phyloP scores from a whole-genome alignment of 805 yeast genomes.

The Hanseniaspora nectarophila region DNA sequence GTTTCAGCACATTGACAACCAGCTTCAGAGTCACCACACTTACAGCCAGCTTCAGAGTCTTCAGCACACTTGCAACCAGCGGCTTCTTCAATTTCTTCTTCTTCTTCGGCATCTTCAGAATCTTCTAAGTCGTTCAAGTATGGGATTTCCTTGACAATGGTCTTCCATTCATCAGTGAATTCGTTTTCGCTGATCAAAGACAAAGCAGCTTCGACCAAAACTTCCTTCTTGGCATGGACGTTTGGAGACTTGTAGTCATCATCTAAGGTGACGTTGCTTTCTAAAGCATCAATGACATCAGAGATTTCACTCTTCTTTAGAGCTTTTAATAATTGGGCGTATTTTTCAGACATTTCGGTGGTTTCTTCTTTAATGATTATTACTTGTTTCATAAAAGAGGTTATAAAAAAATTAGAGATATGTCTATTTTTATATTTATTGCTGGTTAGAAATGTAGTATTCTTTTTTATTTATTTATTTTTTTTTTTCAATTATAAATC shows the following conservation, averaged over 20 bases:
- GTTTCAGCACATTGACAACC: too few relatives aligned
- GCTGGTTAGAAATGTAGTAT: background rate
- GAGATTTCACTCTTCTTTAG: conserved; percentile 8
- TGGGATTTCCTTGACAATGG: conserved; percentile 7
- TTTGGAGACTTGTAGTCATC: conserved; percentile 13
- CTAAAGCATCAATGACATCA: conserved; percentile 5
- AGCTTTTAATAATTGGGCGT: conserved; percentile 4
- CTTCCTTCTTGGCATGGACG: conserved; percentile 6
- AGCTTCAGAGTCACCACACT: too few relatives aligned
- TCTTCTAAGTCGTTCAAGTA: conserved; percentile 6
- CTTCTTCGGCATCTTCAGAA: background rate
- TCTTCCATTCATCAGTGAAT: background rate
- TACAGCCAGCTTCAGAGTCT: background rate
- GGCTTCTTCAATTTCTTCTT: background rate
- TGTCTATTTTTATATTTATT: too few relatives aligned
- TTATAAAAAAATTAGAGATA: too few relatives aligned
- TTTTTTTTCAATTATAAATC: too few relatives aligned
- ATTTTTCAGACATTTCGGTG: conserved; percentile 8
- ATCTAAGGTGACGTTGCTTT: background rate
- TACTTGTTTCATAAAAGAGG: conserved; percentile 14
- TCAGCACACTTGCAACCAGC: background rate
- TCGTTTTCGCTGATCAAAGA: conserved; percentile 1
- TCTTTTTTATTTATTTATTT: too few relatives aligned
- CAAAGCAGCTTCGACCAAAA: conserved; percentile 2
- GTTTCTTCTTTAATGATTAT: conserved; percentile 13